These are phyloP conservation scores for Exophiala spinifera DNA, from an alignment of 2,329 filamentous ascomycete species.

Conservation along the genomic window DNA sequence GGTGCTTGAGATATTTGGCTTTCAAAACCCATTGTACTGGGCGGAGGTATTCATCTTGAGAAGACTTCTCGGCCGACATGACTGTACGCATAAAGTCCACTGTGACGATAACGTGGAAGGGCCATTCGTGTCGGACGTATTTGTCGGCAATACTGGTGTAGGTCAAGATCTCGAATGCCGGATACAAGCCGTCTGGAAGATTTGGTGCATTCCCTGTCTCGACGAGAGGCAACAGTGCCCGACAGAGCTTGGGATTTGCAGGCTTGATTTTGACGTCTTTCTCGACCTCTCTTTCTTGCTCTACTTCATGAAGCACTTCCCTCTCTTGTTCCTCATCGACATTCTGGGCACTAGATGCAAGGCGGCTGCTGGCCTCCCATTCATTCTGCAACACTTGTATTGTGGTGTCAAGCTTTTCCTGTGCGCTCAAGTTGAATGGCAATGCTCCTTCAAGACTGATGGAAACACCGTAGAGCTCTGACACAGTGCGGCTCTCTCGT, in stretches of 20 bases:
- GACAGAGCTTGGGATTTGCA: conserved; percentile 44
- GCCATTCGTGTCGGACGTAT: conserved; percentile 34
- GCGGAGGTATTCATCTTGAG: conserved; percentile 50
- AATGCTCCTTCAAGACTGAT: not conserved
- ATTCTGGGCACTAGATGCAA: conserved; percentile 33
- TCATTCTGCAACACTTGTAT: conserved; percentile 33
- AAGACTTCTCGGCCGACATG: conserved; percentile 7
- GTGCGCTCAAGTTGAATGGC: conserved; percentile 1
- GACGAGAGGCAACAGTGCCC: too few relatives aligned
- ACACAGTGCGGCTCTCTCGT: conserved; percentile 52
- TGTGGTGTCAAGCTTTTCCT: conserved; percentile 31
- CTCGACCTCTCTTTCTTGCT: conserved; percentile 58
- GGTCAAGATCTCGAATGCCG: conserved; percentile 47
- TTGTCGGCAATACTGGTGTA: conserved; percentile 31
- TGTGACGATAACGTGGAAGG: conserved; percentile 46
- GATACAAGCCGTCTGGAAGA: conserved; percentile 37
- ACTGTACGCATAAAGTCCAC: conserved; percentile 52
- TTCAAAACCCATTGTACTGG: conserved; percentile 56
- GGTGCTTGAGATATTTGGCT: conserved; percentile 21
- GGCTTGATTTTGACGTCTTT: conserved; percentile 44
- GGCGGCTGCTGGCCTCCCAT: conserved; percentile 39
- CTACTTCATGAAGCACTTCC: conserved; percentile 60
- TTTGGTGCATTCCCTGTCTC: conserved; percentile 34
- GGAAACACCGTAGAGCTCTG: conserved; percentile 51
- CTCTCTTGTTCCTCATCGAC: conserved; percentile 67